Conservation (phyloP, 2,329 filamentous ascomycete genomes). For the Talaromyces islandicus region DNA sequence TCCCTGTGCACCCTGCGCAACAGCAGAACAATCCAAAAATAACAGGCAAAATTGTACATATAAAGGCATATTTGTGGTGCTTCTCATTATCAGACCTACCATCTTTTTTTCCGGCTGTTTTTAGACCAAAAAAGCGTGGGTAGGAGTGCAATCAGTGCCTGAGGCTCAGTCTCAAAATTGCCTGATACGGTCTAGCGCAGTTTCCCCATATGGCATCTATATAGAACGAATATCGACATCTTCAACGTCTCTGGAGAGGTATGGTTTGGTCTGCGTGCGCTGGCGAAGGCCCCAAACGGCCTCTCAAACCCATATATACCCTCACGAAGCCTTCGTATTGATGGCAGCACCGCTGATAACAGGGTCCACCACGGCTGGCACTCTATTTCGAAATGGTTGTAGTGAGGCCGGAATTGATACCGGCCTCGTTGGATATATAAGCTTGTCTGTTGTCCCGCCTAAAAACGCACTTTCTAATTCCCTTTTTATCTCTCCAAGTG, state of each 20-base stretch:
- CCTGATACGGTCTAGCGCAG: not conserved
- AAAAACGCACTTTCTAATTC: conserved; percentile 16
- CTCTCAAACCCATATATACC: not conserved
- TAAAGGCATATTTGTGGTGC: not conserved
- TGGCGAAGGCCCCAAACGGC: not conserved
- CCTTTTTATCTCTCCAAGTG: conserved; percentile 13
- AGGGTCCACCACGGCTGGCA: conserved; percentile 9
- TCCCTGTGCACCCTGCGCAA: not conserved
- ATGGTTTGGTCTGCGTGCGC: not conserved
- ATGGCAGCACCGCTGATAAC: conserved; percentile 15
- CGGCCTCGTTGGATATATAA: conserved; percentile 41
- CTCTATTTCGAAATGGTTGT: conserved; percentile 7
- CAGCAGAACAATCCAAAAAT: not conserved
- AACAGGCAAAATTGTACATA: not conserved
- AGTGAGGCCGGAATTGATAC: conserved; percentile 42
- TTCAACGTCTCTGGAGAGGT: not conserved
- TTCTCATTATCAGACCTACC: not conserved
- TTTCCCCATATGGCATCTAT: not conserved
- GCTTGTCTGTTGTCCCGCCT: conserved; percentile 27
- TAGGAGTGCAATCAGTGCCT: not conserved
- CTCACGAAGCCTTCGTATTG: conserved; percentile 14
- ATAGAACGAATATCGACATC: not conserved
- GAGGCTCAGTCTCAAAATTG: not conserved
- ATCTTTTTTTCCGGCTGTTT: not conserved
- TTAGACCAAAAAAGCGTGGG: not conserved